Conservation (phyloP, 257 asterid species). For the Lycium barbarum region DNA sequence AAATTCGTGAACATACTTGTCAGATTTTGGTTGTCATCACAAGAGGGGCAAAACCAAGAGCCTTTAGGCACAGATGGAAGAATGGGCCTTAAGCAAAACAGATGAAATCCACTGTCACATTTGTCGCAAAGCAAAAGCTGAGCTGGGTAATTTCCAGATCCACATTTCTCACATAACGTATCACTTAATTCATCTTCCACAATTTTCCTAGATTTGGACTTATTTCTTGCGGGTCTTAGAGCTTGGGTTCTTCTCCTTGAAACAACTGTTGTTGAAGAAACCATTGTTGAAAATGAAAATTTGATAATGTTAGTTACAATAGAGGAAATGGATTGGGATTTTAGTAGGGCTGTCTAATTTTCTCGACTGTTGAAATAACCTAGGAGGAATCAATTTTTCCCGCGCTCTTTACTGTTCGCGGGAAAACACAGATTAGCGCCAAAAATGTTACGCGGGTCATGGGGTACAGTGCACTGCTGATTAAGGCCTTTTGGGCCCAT, state of each 20-base stretch:
- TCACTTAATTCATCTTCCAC: conserved; percentile 47
- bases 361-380: not conserved
- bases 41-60: conserved; percentile 76
- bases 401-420: conserved; percentile 33
- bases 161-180: conserved; percentile 68
- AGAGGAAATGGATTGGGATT: not conserved
- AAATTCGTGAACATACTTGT: conserved; percentile 46
- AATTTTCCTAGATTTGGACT: conserved; percentile 37
- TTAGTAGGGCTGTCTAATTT: not conserved
- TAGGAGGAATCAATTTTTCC: not conserved
- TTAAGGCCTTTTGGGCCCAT: conserved; percentile 3
- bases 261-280: conserved; percentile 33
- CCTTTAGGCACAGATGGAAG: conserved; percentile 82
- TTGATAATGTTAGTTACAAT: not conserved
- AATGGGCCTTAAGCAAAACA: conserved; percentile 75
- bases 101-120: conserved; percentile 80
- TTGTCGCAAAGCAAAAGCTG: conserved; percentile 85
- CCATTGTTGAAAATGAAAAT: conserved; percentile 39
- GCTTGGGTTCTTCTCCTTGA: conserved; percentile 69
- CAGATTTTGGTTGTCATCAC: conserved; percentile 42
- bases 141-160: conserved; percentile 66
- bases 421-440: conserved; percentile 38
- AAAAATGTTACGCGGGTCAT: conserved; percentile 11
- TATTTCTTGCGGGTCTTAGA: conserved; percentile 48
- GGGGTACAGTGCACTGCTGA: not conserved